These are phyloP conservation scores for Oryza brachyantha DNA, from an alignment of 176 grass and related monocot species.

Conservation along the genomic window DNA sequence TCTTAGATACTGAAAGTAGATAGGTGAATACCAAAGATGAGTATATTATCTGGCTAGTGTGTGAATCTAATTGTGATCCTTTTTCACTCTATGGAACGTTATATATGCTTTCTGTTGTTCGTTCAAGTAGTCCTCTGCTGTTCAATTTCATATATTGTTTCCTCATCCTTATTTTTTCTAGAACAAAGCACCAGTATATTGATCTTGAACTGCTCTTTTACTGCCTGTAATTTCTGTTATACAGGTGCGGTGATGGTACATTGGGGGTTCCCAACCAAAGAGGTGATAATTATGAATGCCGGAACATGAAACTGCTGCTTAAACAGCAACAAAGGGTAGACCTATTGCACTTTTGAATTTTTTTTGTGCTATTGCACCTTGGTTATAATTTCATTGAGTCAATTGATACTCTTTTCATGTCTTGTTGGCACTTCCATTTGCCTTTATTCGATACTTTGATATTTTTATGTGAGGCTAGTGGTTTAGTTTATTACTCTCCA, in stretches of 20 bases:
- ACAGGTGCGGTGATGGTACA: slow-evolving; percentile 92
- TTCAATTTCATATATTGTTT: slow-evolving; percentile 7
- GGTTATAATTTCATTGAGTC: slow-evolving; percentile 17
- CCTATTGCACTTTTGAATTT: slow-evolving; percentile 15
- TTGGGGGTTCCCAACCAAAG: slow-evolving; percentile 92
- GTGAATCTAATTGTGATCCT: not conserved
- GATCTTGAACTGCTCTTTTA: slow-evolving; percentile 10
- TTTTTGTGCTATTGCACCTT: slow-evolving; percentile 17
- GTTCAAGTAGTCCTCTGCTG: not conserved
- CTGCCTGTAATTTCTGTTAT: slow-evolving; percentile 21
- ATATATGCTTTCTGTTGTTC: not conserved
- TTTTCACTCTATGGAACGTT: not conserved
- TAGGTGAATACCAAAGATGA: slow-evolving; percentile 3
- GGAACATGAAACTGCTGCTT: slow-evolving; percentile 97
- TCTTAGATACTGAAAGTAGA: not conserved
- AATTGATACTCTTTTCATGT: slow-evolving; percentile 15
- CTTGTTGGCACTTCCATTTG: not conserved
- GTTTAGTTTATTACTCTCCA: not conserved
- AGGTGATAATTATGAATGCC: slow-evolving; percentile 97
- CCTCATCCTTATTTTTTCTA: not conserved
- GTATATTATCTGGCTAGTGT: not conserved
- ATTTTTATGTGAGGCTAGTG: not conserved
- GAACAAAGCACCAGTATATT: slow-evolving; percentile 1
- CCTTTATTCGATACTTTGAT: not conserved
- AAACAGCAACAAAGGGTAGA: slow-evolving; percentile 97